A percentile compares a stretch with the other conserved stretches of the same genome.
Conservation (phyloP, 2,329 filamentous ascomycete species). For the Nemania sp. region DNA sequence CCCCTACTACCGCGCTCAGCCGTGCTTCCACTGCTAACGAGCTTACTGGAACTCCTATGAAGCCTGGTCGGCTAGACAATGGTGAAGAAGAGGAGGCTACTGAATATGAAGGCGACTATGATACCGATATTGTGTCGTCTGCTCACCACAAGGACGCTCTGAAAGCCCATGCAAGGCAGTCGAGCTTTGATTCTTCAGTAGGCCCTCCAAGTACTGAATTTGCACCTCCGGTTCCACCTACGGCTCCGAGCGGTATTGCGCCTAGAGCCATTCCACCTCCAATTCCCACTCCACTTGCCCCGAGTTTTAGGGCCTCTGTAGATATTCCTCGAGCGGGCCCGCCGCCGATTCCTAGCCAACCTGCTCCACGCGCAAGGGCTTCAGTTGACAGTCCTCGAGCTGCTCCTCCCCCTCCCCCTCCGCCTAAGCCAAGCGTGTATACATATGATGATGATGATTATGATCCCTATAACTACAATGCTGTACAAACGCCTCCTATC, state of each 20-base stretch:
- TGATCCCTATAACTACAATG: constrained; percentile 72
- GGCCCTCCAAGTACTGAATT: constrained; percentile 64
- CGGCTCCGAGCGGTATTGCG: constrained; percentile 64
- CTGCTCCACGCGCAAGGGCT: constrained; percentile 27
- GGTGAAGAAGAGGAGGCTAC: constrained; percentile 84
- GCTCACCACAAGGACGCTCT: constrained; percentile 94
- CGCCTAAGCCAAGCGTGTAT: constrained; percentile 39
- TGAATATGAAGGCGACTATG: constrained; percentile 97
- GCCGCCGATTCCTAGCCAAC: constrained; percentile 37
- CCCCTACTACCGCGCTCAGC: constrained; percentile 64
- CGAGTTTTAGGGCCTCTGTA: constrained; percentile 68
- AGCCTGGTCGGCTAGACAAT: constrained; percentile 58
- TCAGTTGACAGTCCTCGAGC: constrained; percentile 39
- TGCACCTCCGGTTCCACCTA: constrained; percentile 64
- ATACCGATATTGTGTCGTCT: constrained; percentile 95
- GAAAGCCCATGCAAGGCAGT: constrained; percentile 82
- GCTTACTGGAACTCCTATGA: constrained; percentile 57
- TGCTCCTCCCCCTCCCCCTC: constrained; percentile 38
- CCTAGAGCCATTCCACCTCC: constrained; percentile 74
- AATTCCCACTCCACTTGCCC: constrained; percentile 70
- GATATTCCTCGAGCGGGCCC: constrained; percentile 74
- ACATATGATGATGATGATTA: constrained; percentile 72
- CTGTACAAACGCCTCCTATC: constrained; percentile 46
- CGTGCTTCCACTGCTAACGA: constrained; percentile 71
- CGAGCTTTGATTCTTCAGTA: constrained; percentile 77